phyloP scores from a whole-genome alignment of 176 grass and related monocot genomes.

The Carex scoparia region DNA sequence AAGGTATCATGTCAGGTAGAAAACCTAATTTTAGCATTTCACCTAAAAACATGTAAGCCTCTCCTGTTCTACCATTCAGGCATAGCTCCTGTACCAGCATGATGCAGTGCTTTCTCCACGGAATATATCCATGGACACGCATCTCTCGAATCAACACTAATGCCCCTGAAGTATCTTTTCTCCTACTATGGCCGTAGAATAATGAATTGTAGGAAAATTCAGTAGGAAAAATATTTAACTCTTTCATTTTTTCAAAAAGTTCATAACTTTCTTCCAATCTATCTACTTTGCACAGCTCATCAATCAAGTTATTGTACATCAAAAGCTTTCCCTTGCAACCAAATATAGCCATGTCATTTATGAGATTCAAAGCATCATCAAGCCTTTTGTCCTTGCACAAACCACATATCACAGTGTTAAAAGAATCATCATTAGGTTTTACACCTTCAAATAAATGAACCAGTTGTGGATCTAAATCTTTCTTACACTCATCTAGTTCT shows the following conservation, averaged over 20 bases:
- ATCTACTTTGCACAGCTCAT: constrained; percentile 59
- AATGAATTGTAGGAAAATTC: constrained; percentile 87
- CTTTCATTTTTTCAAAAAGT: constrained; percentile 59
- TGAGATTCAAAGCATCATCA: constrained; percentile 64
- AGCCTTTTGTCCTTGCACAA: constrained; percentile 67
- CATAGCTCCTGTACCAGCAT: constrained; percentile 76
- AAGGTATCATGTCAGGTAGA: constrained; percentile 81
- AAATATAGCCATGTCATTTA: constrained; percentile 52
- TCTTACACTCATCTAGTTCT: constrained; percentile 14
- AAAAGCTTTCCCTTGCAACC: constrained; percentile 65
- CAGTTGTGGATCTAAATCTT: constrained; percentile 9
- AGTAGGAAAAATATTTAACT: constrained; percentile 41
- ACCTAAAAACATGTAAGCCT: constrained; percentile 63
- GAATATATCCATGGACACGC: constrained; percentile 38
- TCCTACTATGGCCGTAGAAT: constrained; percentile 60
- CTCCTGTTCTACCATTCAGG: constrained; percentile 54
- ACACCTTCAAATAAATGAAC: constrained; percentile 37
- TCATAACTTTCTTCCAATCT: constrained; percentile 67
- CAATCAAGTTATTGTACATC: constrained; percentile 88
- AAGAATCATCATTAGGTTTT: constrained; percentile 69
- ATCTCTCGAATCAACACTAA: constrained; percentile 64
- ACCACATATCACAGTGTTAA: constrained; percentile 65
- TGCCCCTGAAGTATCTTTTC: constrained; percentile 39
- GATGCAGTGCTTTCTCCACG: constrained; percentile 92
- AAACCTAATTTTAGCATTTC: constrained; percentile 72